A percentile compares a stretch with the other conserved stretches of the same genome.
These are phyloP conservation scores for Candida labiduridarum DNA, from an alignment of 1,139 yeast genomes.

Conservation along the genomic window DNA sequence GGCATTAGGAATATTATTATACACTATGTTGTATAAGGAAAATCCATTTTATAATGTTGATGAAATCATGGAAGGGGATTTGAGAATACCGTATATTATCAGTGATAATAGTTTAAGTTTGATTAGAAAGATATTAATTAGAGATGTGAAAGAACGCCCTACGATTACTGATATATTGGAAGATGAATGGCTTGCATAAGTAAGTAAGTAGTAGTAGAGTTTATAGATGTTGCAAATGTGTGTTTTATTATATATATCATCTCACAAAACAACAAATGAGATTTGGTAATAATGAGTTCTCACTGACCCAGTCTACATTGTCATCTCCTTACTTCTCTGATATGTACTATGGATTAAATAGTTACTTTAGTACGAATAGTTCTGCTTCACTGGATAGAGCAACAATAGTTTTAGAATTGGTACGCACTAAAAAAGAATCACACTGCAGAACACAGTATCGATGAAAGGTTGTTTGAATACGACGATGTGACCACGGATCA, in stretches of 20 bases:
- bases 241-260: neutral
- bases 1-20: constrained; percentile 90
- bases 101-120: constrained; percentile 62
- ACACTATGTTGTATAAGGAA: constrained; percentile 90
- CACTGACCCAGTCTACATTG: no score
- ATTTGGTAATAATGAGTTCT: no score
- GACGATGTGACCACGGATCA: no score
- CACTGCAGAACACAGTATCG: no score
- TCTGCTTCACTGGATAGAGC: no score
- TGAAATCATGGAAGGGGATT: constrained; percentile 88
- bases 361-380: no score
- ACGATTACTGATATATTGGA: constrained; percentile 67
- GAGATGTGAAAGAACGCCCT: constrained; percentile 69
- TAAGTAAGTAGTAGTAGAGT: neutral
- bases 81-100: constrained; percentile 65
- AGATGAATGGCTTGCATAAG: constrained; percentile 63
- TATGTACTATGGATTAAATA: no score
- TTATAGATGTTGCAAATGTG: neutral
- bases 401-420: no score
- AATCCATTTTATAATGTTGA: constrained; percentile 95
- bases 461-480: no score
- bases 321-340: no score
- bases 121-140: constrained; percentile 63
- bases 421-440: no score
- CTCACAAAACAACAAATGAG: neutral